Conservation (phyloP, 768 basidiomycete genomes). For the Psilocybe cubensis region DNA sequence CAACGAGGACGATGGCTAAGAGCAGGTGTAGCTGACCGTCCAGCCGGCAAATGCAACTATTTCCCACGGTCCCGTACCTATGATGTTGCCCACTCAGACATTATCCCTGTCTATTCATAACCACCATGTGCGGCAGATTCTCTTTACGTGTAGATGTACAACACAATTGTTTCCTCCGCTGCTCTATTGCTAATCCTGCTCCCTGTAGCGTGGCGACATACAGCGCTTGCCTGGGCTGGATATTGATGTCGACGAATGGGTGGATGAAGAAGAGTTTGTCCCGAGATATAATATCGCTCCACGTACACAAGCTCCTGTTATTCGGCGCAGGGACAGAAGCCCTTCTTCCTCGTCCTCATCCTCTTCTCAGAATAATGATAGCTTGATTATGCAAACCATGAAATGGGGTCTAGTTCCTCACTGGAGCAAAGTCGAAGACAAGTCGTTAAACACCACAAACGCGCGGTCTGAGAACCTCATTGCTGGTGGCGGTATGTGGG, state of each 20-base stretch:
- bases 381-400: slow-evolving; percentile 77
- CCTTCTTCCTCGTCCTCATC: slow-evolving; percentile 15
- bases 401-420: slow-evolving; percentile 90
- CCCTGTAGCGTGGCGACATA: slow-evolving; percentile 41
- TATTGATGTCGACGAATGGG: slow-evolving; percentile 59
- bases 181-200: slow-evolving; percentile 6
- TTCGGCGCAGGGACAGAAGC: slow-evolving; percentile 47
- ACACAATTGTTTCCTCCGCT: not conserved
- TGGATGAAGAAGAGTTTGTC: slow-evolving; percentile 59
- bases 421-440: slow-evolving; percentile 78
- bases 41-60: slow-evolving; percentile 2
- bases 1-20: slow-evolving; percentile 11
- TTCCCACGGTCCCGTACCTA: slow-evolving; percentile 26
- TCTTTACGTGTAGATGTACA: slow-evolving; percentile 54
- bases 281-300: slow-evolving; percentile 87
- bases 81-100: not conserved
- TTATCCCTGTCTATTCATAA: not conserved
- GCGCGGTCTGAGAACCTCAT: slow-evolving; percentile 84
- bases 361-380: slow-evolving; percentile 10
- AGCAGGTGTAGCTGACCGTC: not conserved
- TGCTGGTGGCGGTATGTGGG: slow-evolving; percentile 85
- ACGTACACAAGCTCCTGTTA: slow-evolving; percentile 75
- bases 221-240: slow-evolving; percentile 46
- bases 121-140: slow-evolving; percentile 66
- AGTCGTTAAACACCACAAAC: slow-evolving; percentile 83